Conservation (phyloP, 2,329 filamentous ascomycete species). For the Elsinoe batatas region DNA sequence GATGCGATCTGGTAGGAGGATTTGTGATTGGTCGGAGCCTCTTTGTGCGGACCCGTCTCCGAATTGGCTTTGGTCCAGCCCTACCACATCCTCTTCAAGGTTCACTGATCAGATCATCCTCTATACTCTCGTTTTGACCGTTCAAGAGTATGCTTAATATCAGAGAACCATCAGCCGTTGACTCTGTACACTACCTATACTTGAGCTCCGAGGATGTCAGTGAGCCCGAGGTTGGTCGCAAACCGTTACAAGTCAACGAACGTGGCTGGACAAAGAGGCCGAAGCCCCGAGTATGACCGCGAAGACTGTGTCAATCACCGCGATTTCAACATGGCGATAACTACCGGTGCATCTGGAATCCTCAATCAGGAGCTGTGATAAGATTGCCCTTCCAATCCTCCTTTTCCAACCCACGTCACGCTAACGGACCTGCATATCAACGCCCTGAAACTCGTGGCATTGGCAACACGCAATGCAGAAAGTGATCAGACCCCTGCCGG, state of each 20-base stretch:
- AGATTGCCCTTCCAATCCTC: background rate
- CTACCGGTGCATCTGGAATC: background rate
- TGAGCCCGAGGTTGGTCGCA: conserved; percentile 1
- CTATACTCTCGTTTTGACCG: conserved; percentile 10
- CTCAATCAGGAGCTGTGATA: background rate
- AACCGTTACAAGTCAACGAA: conserved; percentile 5
- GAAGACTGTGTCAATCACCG: too few relatives aligned
- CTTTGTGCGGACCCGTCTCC: background rate
- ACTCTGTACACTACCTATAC: background rate
- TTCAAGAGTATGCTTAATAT: conserved; percentile 8
- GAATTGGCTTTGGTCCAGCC: conserved; percentile 2
- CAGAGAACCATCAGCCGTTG: conserved; percentile 7
- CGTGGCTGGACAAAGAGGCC: background rate
- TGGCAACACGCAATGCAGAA: background rate
- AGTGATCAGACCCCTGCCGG: background rate
- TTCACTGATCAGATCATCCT: conserved; percentile 9
- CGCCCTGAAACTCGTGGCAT: conserved; percentile 4
- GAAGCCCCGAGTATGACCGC: background rate
- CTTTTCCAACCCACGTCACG: background rate
- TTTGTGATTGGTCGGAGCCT: background rate
- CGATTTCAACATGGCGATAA: too few relatives aligned
- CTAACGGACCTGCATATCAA: background rate
- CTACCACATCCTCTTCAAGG: background rate
- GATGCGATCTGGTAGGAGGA: background rate
- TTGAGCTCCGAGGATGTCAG: background rate